Percentiles rank a stretch among this genome's conserved stretches.
Evolutionary conservation across 495 filamentous ascomycete species (phyloP).

Genomic region (Penicillium herquei): DNA sequence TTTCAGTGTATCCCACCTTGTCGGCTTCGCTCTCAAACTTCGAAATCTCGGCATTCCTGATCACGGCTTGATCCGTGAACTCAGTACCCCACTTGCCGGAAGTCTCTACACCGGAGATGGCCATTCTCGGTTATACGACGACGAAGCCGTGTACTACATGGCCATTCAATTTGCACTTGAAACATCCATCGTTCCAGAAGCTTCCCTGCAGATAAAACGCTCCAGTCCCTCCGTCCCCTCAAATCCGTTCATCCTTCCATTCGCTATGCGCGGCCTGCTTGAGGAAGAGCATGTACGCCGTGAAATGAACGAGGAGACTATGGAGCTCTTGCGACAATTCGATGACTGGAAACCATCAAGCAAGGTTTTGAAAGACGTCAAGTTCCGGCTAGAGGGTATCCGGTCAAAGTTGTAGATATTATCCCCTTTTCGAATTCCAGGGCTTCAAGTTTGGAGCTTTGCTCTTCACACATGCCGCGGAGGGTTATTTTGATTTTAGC

Average conservation of each 20-base stretch:
- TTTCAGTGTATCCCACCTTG: constrained; percentile 75
- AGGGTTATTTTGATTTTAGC: background rate
- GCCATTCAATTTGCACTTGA: constrained; percentile 84
- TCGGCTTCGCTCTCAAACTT: constrained; percentile 89
- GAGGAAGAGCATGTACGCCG: constrained; percentile 89
- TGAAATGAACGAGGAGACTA: constrained; percentile 72
- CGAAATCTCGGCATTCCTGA: constrained; percentile 90
- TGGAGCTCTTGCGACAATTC: constrained; percentile 79
- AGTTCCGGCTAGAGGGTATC: constrained; percentile 91
- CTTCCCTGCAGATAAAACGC: constrained; percentile 51
- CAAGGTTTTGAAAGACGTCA: constrained; percentile 93
- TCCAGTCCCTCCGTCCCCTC: constrained; percentile 48
- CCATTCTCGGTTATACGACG: constrained; percentile 90
- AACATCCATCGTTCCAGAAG: constrained; percentile 62
- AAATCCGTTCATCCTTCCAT: constrained; percentile 90
- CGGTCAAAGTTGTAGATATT: constrained; percentile 70
- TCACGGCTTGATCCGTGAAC: constrained; percentile 88
- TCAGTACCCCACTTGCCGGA: constrained; percentile 84
- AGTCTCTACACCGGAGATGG: constrained; percentile 91
- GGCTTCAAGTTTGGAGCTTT: background rate
- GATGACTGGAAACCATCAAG: constrained; percentile 89
- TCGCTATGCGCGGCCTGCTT: constrained; percentile 87
- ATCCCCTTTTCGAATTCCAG: background rate
- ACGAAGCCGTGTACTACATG: constrained; percentile 81
- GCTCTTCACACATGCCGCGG: background rate